Percentiles rank a stretch among this genome's conserved stretches.
phyloP scores from a whole-genome alignment of 2,329 filamentous ascomycete genomes.

The Blumeriella jaapii region DNA sequence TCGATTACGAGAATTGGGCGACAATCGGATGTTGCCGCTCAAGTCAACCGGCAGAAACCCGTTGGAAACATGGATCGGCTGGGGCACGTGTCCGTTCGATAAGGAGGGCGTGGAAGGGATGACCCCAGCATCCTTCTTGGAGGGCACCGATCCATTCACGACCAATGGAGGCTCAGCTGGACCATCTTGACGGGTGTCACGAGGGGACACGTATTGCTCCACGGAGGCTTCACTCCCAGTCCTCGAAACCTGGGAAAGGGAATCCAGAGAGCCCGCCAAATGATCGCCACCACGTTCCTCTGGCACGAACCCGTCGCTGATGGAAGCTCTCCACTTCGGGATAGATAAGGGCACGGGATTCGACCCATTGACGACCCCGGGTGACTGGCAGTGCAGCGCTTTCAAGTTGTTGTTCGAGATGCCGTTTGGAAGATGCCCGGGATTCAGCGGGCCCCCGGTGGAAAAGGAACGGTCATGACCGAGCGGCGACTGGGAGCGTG shows the following conservation, averaged over 20 bases:
- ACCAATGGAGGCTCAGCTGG: slow-evolving; percentile 17
- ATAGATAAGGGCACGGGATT: slow-evolving; percentile 20
- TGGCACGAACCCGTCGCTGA: slow-evolving; percentile 17
- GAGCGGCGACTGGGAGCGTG: slow-evolving; percentile 27
- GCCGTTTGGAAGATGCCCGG: slow-evolving; percentile 17
- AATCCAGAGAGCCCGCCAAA: slow-evolving; percentile 22
- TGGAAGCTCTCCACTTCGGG: slow-evolving; percentile 20
- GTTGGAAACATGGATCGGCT: slow-evolving; percentile 11
- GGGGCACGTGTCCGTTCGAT: slow-evolving; percentile 7
- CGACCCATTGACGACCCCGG: slow-evolving; percentile 26
- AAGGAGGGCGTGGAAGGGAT: slow-evolving; percentile 1
- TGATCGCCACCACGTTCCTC: slow-evolving; percentile 21
- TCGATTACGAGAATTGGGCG: slow-evolving; percentile 21
- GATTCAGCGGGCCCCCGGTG: slow-evolving; percentile 17
- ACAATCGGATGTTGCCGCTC: slow-evolving; percentile 17
- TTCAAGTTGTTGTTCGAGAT: slow-evolving; percentile 21
- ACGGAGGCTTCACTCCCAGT: slow-evolving; percentile 17
- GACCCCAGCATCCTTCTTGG: slow-evolving; percentile 5
- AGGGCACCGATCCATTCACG: slow-evolving; percentile 20
- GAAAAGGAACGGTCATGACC: slow-evolving; percentile 26
- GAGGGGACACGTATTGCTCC: slow-evolving; percentile 19
- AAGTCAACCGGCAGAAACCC: slow-evolving; percentile 14
- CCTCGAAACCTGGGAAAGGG: slow-evolving; percentile 19
- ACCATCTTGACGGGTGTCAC: slow-evolving; percentile 12
- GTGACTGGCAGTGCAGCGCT: slow-evolving; percentile 19